A percentile compares a stretch with the other conserved stretches of the same genome.
Evolutionary conservation across 2,329 filamentous ascomycete genomes (phyloP).

Genomic region (Didymella exigua): DNA sequence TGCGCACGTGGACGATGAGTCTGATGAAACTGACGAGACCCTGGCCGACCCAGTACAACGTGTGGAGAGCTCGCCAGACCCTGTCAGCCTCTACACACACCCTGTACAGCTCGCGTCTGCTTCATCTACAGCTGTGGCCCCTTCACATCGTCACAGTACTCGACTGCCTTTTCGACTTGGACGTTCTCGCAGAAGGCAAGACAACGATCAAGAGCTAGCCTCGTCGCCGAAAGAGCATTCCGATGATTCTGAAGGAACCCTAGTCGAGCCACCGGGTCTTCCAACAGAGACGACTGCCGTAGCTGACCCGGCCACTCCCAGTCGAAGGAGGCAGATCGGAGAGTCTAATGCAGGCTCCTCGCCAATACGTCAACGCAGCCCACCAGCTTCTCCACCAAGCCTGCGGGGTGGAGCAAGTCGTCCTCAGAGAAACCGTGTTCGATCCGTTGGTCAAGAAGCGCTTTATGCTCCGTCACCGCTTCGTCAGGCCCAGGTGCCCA

Average conservation of each 20-base stretch:
- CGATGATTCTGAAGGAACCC: not conserved
- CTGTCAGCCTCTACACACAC: not conserved
- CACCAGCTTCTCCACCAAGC: slow-evolving; percentile 23
- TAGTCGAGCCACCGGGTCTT: not conserved
- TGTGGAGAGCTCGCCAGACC: not conserved
- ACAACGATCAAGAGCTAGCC: not conserved
- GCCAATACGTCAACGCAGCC: slow-evolving; percentile 5
- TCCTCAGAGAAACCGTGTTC: slow-evolving; percentile 5
- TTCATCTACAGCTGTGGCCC: not conserved
- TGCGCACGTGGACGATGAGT: slow-evolving; percentile 27
- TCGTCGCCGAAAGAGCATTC: not conserved
- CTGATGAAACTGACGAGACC: not conserved
- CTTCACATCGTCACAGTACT: slow-evolving; percentile 11
- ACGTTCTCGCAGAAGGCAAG: not conserved
- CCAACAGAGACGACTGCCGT: not conserved
- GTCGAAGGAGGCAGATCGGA: slow-evolving; percentile 13
- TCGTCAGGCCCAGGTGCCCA: slow-evolving; percentile 24
- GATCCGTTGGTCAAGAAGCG: slow-evolving; percentile 13
- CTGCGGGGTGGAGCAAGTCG: slow-evolving; percentile 23
- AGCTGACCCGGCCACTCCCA: not conserved
- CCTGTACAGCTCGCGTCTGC: not conserved
- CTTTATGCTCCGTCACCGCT: slow-evolving; percentile 23
- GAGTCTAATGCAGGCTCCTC: slow-evolving; percentile 11
- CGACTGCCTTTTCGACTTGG: slow-evolving; percentile 34
- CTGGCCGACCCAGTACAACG: not conserved